Base-by-base conservation (phyloP, 139 green algal species). In the Desmodesmus armatus region DNA sequence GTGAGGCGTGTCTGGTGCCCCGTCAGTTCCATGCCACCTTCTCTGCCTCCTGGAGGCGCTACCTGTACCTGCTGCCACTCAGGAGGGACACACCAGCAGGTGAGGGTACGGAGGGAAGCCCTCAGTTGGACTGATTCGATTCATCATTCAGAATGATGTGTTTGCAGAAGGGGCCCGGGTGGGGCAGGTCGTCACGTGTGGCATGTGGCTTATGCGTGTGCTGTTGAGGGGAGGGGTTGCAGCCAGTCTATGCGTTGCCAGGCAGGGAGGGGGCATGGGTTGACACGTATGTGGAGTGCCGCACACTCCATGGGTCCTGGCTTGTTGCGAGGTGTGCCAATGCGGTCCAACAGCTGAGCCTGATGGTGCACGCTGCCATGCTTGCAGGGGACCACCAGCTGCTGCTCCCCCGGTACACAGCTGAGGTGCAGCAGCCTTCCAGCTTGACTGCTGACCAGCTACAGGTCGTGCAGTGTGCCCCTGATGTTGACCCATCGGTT, bases 21-120 rank as follows among this genome's bases (percentile, higher is more conserved):
- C 51, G 85, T 9, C 21, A 44, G 3, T 93, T 93, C 60, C 89
- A 93, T 77, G 89, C 89, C 9, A 92, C 88, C n/a, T 93, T 92
- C 58, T 85, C 62, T 51, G 85, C 88, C 1, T 2, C 19, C 1
- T 93, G 89, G 89, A 35, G 89, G 72, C 58, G 89, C 25, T 93
- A 93, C 55, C 65, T 93, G 65, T 93, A 93, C 66, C 69, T 93
- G 31, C 82, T 93, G 37, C 89, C 89, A 0, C 83, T 93, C 41
- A 43, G 72, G n/a, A 17, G 63, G n/a, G 13, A 75, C 35, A 44
- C 43, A 17, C 73, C 73, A 33, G 58, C 31, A 13, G 25, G 33
- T 62, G 66, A 27, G 86, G 15, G 53, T 35, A 62, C 13, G 6
- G 33, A 17, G 71, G 41, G 39, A 74, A n/a, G 43, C 75, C 62